Conservation (phyloP, 2,329 filamentous ascomycete genomes). For the Nigrospora oryzae region DNA sequence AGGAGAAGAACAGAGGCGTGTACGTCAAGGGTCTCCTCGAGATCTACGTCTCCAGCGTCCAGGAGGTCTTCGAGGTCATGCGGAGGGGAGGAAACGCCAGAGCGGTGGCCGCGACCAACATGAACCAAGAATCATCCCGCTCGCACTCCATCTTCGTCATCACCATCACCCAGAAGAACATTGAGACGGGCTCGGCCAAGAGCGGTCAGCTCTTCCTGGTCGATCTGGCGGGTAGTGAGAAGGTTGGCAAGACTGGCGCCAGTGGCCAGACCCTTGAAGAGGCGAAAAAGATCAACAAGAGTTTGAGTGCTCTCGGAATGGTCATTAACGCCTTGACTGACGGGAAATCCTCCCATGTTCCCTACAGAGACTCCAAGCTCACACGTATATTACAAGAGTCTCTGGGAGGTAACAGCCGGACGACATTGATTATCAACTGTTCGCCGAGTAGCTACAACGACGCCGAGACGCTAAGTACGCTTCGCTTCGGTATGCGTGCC, state of each 20-base stretch:
- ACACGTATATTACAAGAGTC: conserved; percentile 96
- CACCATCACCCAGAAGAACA: conserved; percentile 94
- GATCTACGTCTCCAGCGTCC: conserved; percentile 90
- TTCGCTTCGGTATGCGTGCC: conserved; percentile 90
- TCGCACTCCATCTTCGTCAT: conserved; percentile 98
- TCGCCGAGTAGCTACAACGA: conserved; percentile 99
- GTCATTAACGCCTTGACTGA: conserved; percentile 97
- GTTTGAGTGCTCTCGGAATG: conserved; percentile 94
- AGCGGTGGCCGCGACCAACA: conserved; percentile 94
- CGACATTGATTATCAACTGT: conserved; percentile 98
- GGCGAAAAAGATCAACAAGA: conserved; percentile 99
- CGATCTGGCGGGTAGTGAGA: conserved; percentile 96
- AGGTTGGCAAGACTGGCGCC: conserved; percentile 96
- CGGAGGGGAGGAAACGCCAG: conserved; percentile 81
- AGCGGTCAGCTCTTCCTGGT: conserved; percentile 95
- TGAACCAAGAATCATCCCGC: conserved; percentile 97
- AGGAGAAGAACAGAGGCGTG: conserved; percentile 91
- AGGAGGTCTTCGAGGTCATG: conserved; percentile 96
- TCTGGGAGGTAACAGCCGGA: conserved; percentile 92
- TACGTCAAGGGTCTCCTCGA: conserved; percentile 94
- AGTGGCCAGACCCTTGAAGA: conserved; percentile 96
- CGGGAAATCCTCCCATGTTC: conserved; percentile 91
- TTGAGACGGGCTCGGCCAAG: conserved; percentile 92
- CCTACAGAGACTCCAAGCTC: conserved; percentile 96
- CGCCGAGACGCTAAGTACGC: conserved; percentile 81